Conservation (phyloP, 75 land plant genomes). For the Larix kaempferi region DNA sequence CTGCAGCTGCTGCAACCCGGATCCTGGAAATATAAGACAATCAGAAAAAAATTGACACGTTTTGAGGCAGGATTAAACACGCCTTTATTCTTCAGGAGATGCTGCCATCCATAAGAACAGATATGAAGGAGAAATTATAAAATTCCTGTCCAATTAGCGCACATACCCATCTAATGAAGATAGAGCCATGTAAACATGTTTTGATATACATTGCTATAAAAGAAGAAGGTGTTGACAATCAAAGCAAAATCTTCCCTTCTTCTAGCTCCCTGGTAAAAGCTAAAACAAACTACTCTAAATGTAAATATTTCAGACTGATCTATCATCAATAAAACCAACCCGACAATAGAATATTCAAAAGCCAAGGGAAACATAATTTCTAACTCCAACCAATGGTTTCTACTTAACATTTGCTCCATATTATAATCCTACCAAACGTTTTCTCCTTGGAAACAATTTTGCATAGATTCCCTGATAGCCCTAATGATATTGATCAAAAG, state of each 20-base stretch:
- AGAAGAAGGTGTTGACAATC: not conserved
- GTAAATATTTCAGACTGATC: not conserved
- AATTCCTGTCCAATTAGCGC: not conserved
- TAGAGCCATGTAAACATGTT: no score
- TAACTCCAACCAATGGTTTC: no score
- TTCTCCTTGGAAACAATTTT: not conserved
- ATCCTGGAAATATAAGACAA: slow-evolving; percentile 39
- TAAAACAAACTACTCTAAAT: not conserved
- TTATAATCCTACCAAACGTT: not conserved
- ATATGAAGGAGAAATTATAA: not conserved
- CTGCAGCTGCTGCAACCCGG: slow-evolving; percentile 76
- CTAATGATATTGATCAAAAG: not conserved
- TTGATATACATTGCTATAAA: not conserved
- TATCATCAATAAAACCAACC: not conserved
- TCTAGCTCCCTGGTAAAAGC: not conserved
- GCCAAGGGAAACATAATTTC: not conserved
- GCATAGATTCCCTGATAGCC: not conserved
- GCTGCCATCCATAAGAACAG: not conserved
- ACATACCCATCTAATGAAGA: not conserved
- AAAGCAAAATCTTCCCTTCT: not conserved
- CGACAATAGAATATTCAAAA: not conserved
- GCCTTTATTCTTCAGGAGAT: no score
- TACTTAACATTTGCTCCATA: no score
- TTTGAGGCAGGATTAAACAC: not conserved
- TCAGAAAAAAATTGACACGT: not conserved